Base-by-base conservation (phyloP, 345 rosid genomes). In the Triadica sebifera region DNA sequence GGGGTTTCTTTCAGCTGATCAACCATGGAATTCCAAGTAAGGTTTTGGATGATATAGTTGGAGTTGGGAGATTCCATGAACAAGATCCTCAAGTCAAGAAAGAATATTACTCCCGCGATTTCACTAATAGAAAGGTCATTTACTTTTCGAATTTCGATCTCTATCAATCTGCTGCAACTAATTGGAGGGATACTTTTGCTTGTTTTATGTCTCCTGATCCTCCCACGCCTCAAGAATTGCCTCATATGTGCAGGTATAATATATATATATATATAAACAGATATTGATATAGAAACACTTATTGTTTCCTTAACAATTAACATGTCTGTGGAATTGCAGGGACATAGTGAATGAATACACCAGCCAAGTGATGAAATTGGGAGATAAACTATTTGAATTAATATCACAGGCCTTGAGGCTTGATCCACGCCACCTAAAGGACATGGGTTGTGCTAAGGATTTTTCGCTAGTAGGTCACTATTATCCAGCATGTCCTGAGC, bases 121-220 rank as follows among this genome's bases (percentile, higher is more conserved):
- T 29, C 5, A 66, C 24, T 1, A 77, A 41, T n/a, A n/a, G n/a
- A 37, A 77, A 65, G 43, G 65, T 77, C 6, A 6, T 46, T 51
- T 72, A 77, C 59, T 55, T 51, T 17, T 25, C 72, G 50, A 77
- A 77, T 59, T 72, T 77, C 49, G 76, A 71, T 58, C 22, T 77
- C 53, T 66, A 71, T 41, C 74, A 22, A 4, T 50, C 66, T 1
- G 39, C 45, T 3, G 67, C 52, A 5, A 52, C 73, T 17, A 72
- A 59, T 43, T 77, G 76, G 76, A 77, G 80, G 55, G 80, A 77
- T 24, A 45, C 72, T 4, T 17, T 58, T 3, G 24, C 0, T 22
- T 64, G 55, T 11, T 1, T 0, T 4, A 29, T 65, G 37, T 66
- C 72, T 34, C 75, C 71, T 24, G 20, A 59, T 71, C 71, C 80